Evolutionary conservation across 192 early-diverging fungal genomes (phyloP), one percentile per base, ranked within the genome.

Genomic region (Backusella westeae): DNA sequence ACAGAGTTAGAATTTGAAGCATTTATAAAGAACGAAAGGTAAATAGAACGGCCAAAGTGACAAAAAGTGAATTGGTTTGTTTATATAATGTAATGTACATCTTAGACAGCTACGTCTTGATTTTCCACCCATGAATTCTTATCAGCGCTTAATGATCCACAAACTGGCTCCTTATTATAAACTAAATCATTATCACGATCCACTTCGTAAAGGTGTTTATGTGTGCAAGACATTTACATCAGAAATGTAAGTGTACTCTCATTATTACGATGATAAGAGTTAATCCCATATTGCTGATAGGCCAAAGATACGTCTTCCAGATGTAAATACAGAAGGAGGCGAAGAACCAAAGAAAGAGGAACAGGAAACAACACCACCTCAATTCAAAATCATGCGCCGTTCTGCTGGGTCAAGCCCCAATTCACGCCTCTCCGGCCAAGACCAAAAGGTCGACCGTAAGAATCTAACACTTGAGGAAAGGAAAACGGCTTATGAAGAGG

Each of bases 131-230:
- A 88, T 94, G 83, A 94, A 94, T 77, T 91, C 90, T 2, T 94
- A 94, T 78, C 90, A 94, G 69, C 84, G 93, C 8, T 84, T 91
- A 76, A 85, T 94, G 38, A 83, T 91, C n/a, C 92, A 94, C 80
- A 85, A 89, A 21, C 84, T 92, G 14, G 93, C 91, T 29, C 85
- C 88, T 34, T 89, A 92, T 77, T 94, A 89, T 80, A 85, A 87
- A 67, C 68, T 93, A 67, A 88, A 80, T 6, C 92, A 92, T 76
- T 80, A 89, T 12, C 82, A 86, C 34, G 91, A 93, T 69, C 79
- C 82, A 36, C 67, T 77, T 39, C 80, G 87, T 65, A 83, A 84
- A 21, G 82, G 81, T 21, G 86, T 93, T 41, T 79, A 89, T 21
- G 67, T 93, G 8, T 90, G 83, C 71, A 90, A 89, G 73, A 88